Evolutionary conservation across 768 basidiomycete genomes (phyloP), one percentile per base, ranked within the genome.

Genomic region (Aureoboletus auriporus): DNA sequence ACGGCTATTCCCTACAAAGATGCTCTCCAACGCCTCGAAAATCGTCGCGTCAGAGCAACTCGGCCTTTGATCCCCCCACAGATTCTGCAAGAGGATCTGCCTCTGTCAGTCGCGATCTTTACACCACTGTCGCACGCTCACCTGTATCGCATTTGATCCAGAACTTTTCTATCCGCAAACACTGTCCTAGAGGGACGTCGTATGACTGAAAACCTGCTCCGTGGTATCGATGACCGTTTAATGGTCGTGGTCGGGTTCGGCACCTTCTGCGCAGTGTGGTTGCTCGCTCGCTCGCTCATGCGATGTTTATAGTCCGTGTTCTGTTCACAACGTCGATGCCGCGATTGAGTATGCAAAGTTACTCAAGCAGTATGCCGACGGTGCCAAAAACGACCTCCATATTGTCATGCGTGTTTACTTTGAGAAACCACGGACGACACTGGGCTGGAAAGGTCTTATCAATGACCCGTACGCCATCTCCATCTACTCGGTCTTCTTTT

Each of bases 381-480:
- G 69, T 10, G 82, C 88, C 39, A 82, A 82, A 61, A 84, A 89
- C 10, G 96, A 97, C 57, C 77, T 99, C 29, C 78, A 87, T 68
- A 96, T 99, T 60, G 76, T 98, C 57, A 98, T 98, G 95, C 86
- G 93, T 26, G 93, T 97, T 57, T 98, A 99, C 75, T 99, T 98
- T 63, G 95, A 98, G 61, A 98, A 98, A 61, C 86, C 86, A 1
- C 78, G 95, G 28, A 98, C 95, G 7, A 97, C 95, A 0, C 87
- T 98, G 41, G 96, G 96, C 26, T 99, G 95, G 95, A 99, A 99
- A 68, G 95, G 95, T 33, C 80, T 98, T 53, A 97, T 98, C 70
- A 98, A 97, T 63, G 93, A 97, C 61, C 94, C 95, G 65, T 66
- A 51, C 10, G 65, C 6, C 9, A n/a, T 20, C 2, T 31, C 20